phyloP scores from a whole-genome alignment of 208 protist genomes.

The Angomonas deanei region DNA sequence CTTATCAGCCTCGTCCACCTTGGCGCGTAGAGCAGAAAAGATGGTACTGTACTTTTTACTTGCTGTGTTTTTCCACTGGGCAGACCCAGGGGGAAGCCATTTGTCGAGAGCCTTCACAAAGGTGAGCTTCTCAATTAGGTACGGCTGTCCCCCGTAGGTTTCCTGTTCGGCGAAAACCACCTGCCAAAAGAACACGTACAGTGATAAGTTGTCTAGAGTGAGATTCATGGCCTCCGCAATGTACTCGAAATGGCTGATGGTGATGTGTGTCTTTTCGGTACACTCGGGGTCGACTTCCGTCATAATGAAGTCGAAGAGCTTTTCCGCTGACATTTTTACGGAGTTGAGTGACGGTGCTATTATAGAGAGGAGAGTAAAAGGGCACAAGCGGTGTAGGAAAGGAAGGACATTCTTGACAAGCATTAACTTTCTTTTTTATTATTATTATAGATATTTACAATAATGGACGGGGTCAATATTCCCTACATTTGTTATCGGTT shows the following conservation, averaged over 20 bases:
- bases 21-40: neutral
- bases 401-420: no score
- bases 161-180: neutral
- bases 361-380: no score
- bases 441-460: neutral
- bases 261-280: neutral
- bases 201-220: neutral
- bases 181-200: constrained; percentile 1
- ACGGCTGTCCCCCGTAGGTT: neutral
- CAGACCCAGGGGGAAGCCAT: neutral
- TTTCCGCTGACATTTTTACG: no score
- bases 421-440: neutral
- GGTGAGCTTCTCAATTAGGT: neutral
- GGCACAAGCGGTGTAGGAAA: no score
- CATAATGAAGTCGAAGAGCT: neutral
- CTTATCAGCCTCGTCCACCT: neutral
- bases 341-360: no score
- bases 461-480: neutral
- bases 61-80: neutral
- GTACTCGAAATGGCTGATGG: neutral
- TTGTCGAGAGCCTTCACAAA: neutral
- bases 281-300: neutral
- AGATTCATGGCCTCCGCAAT: neutral
- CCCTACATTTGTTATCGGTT: constrained; percentile 78
- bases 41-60: neutral